These are phyloP conservation scores for Atkinsonella hypoxylon DNA, from an alignment of 2,329 filamentous ascomycete genomes.

Conservation along the genomic window DNA sequence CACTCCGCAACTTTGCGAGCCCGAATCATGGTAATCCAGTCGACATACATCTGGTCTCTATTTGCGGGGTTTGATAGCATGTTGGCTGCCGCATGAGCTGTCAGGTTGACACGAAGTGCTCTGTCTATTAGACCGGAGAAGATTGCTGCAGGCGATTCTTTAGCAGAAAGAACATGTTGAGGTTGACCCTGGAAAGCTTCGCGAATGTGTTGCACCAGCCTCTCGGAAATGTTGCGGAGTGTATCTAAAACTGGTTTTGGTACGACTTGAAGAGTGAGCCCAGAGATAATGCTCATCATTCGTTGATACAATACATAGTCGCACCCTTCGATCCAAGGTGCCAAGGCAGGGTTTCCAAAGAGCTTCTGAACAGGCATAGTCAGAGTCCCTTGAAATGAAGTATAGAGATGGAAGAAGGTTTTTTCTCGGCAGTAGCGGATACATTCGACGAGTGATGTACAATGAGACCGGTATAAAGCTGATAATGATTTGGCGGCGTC, in stretches of 20 bases:
- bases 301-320: slow-evolving; percentile 95
- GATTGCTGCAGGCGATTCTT: slow-evolving; percentile 75
- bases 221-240: slow-evolving; percentile 73
- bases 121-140: slow-evolving; percentile 81
- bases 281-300: slow-evolving; percentile 85
- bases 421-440: slow-evolving; percentile 95
- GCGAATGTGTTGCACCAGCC: slow-evolving; percentile 68
- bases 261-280: slow-evolving; percentile 82
- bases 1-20: slow-evolving; percentile 52
- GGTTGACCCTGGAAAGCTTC: slow-evolving; percentile 80
- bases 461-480: slow-evolving; percentile 86
- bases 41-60: slow-evolving; percentile 87
- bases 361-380: slow-evolving; percentile 95
- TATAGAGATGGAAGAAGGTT: slow-evolving; percentile 89
- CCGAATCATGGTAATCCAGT: slow-evolving; percentile 64
- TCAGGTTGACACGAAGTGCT: slow-evolving; percentile 80
- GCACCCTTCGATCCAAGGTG: slow-evolving; percentile 89
- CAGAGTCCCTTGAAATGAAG: slow-evolving; percentile 88
- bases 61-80: slow-evolving; percentile 84
- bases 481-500: slow-evolving; percentile 78
- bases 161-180: slow-evolving; percentile 72
- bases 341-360: slow-evolving; percentile 67
- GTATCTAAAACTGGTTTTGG: slow-evolving; percentile 80
- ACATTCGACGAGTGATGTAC: slow-evolving; percentile 88
- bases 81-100: slow-evolving; percentile 86